Base-by-base conservation (phyloP, 2,329 filamentous ascomycete genomes). In the Geosmithia morbida region DNA sequence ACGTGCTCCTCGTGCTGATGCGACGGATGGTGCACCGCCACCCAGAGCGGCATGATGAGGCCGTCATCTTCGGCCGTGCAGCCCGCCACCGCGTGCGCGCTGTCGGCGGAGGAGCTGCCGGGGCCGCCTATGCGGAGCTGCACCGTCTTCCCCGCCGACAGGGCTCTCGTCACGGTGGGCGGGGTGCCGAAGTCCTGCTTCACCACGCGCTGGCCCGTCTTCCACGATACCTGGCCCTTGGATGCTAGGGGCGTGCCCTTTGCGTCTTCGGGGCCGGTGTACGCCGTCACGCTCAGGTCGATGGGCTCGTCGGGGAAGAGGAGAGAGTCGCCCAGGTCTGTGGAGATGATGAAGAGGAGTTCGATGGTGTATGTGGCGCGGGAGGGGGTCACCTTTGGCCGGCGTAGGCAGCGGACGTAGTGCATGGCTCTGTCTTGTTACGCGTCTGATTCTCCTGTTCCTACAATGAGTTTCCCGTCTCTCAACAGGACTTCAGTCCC, bases 321-420 rank as follows among this genome's bases (percentile, higher is more conserved):
- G 45, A 75, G 75, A 1, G 71, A 64, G 54, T 79, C 75, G 30
- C 75, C 72, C 1, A 79, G 64, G 50, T 79, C 75, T 13, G 74
- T 79, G 11, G 72, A 76, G 52, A 79, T 69, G 50, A 73, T 70
- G 50, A 79, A 60, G 1, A 75, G 62, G 3, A 79, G 55, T 45
- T 66, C 64, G 7, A 73, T 54, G 14, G 53, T 17, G 33, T 61
- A 52, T 49, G 52, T 52, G 43, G 52, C 49, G 49, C 54, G 46
- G 13, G 53, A 39, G 48, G 46, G 54, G 1, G 58, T 56, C 43
- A 72, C 56, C 52, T 63, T 64, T 2, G 69, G 70, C 2, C 69
- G 64, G 14, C 74, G 65, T 30, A 78, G 60, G 5, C 77, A 66
- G 40, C 74, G 69, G 49, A 78, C 68, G 62, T 79, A 79, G 53